Evolutionary conservation across 1,139 yeast genomes (phyloP).

Genomic region (Hyphopichia fennica): DNA sequence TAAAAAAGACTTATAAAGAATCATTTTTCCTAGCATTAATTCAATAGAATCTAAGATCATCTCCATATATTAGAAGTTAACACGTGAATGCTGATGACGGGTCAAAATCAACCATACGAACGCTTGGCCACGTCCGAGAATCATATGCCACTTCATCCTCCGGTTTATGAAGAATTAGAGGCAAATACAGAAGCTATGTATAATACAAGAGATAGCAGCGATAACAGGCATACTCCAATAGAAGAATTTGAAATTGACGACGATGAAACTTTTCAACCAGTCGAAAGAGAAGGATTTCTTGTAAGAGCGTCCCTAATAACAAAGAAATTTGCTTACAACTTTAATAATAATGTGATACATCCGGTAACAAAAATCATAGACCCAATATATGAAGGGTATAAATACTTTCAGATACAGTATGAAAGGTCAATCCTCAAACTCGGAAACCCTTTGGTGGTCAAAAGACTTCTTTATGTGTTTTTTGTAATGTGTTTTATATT

Average conservation of each 20-base stretch:
- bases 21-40: too few relatives aligned
- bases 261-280: slow-evolving; percentile 11
- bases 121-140: slow-evolving; percentile 1
- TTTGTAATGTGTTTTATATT: slow-evolving; percentile 60
- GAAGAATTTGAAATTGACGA: slow-evolving; percentile 49
- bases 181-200: background rate
- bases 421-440: slow-evolving; percentile 61
- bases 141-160: slow-evolving; percentile 3
- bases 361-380: slow-evolving; percentile 63
- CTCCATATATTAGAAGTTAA: background rate
- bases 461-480: slow-evolving; percentile 69
- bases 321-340: slow-evolving; percentile 33
- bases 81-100: background rate
- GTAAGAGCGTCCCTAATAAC: slow-evolving; percentile 31
- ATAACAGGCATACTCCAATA: slow-evolving; percentile 11
- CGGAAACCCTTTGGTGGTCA: slow-evolving; percentile 86
- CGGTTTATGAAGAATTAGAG: slow-evolving; percentile 3
- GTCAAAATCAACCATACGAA: slow-evolving; percentile 2
- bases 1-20: too few relatives aligned
- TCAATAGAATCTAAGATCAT: too few relatives aligned
- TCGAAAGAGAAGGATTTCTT: slow-evolving; percentile 22
- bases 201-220: background rate
- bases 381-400: slow-evolving; percentile 65
- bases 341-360: slow-evolving; percentile 45
- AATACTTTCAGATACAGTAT: slow-evolving; percentile 40